phyloP scores from a whole-genome alignment of 2,329 filamentous ascomycete species.

The Acrocalymma vagum region DNA sequence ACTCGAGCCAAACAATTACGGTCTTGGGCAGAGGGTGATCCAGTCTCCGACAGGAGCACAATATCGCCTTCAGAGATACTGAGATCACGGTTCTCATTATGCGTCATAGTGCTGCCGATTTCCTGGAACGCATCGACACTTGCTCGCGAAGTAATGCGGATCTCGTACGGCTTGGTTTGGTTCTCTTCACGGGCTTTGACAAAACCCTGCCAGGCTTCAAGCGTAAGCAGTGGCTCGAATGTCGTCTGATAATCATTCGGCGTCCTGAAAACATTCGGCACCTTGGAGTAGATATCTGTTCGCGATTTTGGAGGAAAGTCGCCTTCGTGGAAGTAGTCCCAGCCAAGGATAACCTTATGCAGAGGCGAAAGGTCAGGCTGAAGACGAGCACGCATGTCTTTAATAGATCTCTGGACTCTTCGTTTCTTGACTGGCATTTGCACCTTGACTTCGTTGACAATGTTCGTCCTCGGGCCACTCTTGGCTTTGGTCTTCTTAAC shows the following conservation, averaged over 20 bases:
- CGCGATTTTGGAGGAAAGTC: constrained; percentile 81
- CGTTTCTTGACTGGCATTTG: constrained; percentile 83
- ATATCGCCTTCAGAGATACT: constrained; percentile 86
- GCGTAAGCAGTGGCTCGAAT: constrained; percentile 87
- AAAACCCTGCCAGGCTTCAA: constrained; percentile 96
- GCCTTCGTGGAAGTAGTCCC: constrained; percentile 93
- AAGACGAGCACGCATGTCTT: constrained; percentile 92
- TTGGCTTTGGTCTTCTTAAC: constrained; percentile 58
- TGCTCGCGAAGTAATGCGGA: constrained; percentile 87
- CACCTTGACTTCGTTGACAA: constrained; percentile 45
- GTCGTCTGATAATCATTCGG: constrained; percentile 84
- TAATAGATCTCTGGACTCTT: constrained; percentile 80
- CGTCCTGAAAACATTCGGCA: constrained; percentile 79
- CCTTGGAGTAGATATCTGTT: constrained; percentile 75
- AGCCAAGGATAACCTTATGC: constrained; percentile 86
- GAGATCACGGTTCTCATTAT: constrained; percentile 74
- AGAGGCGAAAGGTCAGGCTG: constrained; percentile 87
- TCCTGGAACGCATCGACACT: constrained; percentile 94
- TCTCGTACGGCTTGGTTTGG: constrained; percentile 80
- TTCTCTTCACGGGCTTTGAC: constrained; percentile 89
- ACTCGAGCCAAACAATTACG: constrained; percentile 89
- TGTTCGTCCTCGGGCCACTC: constrained; percentile 48
- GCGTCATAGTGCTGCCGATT: constrained; percentile 82
- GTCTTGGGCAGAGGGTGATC: constrained; percentile 72
- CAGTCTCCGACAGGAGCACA: constrained; percentile 79